These are phyloP conservation scores for Podaxis pistillaris DNA, from an alignment of 768 basidiomycete species.

Conservation along the genomic window DNA sequence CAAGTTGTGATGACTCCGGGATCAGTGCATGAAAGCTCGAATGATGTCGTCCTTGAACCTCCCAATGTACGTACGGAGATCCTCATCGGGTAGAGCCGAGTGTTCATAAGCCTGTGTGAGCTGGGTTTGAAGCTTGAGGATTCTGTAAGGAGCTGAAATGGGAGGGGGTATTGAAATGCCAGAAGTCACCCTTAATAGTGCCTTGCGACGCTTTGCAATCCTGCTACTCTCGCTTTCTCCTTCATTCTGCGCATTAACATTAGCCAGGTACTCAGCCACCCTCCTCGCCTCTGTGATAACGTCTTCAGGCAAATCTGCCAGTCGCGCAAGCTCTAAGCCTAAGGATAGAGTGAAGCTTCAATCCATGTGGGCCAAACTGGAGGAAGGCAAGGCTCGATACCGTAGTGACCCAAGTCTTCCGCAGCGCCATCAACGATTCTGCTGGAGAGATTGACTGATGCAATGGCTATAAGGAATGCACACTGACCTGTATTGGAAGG, in stretches of 20 bases:
- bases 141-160: background rate
- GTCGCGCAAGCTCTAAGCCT: slow-evolving; percentile 87
- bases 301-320: slow-evolving; percentile 80
- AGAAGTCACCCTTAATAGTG: slow-evolving; percentile 59
- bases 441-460: background rate
- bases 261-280: slow-evolving; percentile 58
- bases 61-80: slow-evolving; percentile 62
- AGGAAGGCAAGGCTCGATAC: slow-evolving; percentile 31
- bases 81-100: slow-evolving; percentile 71
- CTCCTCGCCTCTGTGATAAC: slow-evolving; percentile 62
- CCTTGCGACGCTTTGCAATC: slow-evolving; percentile 61
- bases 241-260: slow-evolving; percentile 54
- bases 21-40: slow-evolving; percentile 39
- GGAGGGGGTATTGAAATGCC: background rate
- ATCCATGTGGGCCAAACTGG: background rate
- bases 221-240: slow-evolving; percentile 62
- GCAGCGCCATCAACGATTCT: slow-evolving; percentile 76
- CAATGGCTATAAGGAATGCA: background rate
- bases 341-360: background rate
- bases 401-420: slow-evolving; percentile 69
- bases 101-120: slow-evolving; percentile 71
- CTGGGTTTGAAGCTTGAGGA: slow-evolving; percentile 63
- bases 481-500: slow-evolving; percentile 74
- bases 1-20: background rate
- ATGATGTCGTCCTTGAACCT: slow-evolving; percentile 72